These are phyloP conservation scores for Stipa capillata DNA, from an alignment of 176 grass and related monocot species.

Conservation along the genomic window DNA sequence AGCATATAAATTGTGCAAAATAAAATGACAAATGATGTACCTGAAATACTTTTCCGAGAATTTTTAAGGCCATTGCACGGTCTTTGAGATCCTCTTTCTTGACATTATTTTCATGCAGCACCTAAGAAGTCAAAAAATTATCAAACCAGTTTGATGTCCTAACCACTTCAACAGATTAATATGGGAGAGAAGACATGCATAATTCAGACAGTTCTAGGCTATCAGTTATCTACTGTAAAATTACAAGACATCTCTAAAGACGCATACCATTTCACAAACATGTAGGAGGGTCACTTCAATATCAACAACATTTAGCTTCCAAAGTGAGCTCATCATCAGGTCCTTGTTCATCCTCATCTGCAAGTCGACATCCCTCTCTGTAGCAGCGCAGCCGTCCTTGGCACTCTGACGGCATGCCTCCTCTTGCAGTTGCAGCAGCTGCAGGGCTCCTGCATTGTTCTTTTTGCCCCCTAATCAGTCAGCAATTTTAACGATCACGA, in stretches of 20 bases:
- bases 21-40: constrained; percentile 21
- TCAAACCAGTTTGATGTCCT: not conserved
- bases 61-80: constrained; percentile 71
- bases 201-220: not conserved
- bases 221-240: not conserved
- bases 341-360: constrained; percentile 96
- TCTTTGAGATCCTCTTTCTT: constrained; percentile 93
- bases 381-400: constrained; percentile 44
- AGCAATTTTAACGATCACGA: constrained; percentile 22
- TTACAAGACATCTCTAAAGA: not conserved
- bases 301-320: constrained; percentile 94
- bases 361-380: constrained; percentile 60
- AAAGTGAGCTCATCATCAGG: constrained; percentile 91
- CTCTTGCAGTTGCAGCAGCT: constrained; percentile 88
- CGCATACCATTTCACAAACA: constrained; percentile 90
- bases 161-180: not conserved
- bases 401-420: constrained; percentile 66
- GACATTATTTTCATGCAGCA: constrained; percentile 71
- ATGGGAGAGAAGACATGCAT: not conserved
- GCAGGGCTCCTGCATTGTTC: constrained; percentile 80
- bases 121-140: constrained; percentile 32
- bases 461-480: constrained; percentile 46
- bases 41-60: constrained; percentile 88
- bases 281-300: constrained; percentile 94
- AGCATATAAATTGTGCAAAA: not conserved